These are phyloP conservation scores for Pseudopithomyces chartarum DNA, from an alignment of 2,329 filamentous ascomycete genomes.

Conservation along the genomic window DNA sequence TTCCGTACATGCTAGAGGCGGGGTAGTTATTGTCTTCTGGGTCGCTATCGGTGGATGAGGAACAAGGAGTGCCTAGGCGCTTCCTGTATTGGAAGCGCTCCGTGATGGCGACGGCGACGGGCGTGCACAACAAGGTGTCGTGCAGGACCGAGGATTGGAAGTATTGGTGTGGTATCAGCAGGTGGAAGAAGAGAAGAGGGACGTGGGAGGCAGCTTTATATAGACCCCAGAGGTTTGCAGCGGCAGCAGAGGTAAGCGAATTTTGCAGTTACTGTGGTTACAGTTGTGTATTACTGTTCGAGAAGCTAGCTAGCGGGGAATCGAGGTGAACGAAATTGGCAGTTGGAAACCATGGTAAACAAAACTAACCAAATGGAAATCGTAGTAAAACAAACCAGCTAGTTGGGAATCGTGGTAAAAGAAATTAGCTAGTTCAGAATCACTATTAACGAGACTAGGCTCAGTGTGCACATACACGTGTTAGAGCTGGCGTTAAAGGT, in stretches of 20 bases:
- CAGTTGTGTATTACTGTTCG: not conserved
- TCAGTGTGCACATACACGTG: no score
- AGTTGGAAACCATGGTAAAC: no score
- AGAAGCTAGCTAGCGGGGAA: not conserved
- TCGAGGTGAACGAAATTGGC: not conserved
- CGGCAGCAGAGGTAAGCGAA: not conserved
- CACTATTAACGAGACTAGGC: no score
- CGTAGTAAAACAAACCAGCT: no score
- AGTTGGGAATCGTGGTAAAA: no score
- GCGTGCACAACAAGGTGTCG: constrained; percentile 1
- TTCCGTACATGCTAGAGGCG: not conserved
- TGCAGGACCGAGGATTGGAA: not conserved
- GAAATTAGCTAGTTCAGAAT: no score
- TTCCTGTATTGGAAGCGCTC: not conserved
- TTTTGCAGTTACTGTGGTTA: not conserved
- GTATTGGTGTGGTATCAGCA: not conserved
- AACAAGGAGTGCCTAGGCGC: not conserved
- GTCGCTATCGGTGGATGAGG: not conserved
- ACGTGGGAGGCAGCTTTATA: not conserved
- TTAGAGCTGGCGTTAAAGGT: no score
- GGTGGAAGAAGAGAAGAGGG: not conserved
- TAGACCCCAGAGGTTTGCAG: not conserved
- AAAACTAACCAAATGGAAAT: no score
- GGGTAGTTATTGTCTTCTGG: not conserved
- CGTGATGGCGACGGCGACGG: not conserved